phyloP scores from a whole-genome alignment of 2,329 filamentous ascomycete genomes.

The Mollisia scopiformis region DNA sequence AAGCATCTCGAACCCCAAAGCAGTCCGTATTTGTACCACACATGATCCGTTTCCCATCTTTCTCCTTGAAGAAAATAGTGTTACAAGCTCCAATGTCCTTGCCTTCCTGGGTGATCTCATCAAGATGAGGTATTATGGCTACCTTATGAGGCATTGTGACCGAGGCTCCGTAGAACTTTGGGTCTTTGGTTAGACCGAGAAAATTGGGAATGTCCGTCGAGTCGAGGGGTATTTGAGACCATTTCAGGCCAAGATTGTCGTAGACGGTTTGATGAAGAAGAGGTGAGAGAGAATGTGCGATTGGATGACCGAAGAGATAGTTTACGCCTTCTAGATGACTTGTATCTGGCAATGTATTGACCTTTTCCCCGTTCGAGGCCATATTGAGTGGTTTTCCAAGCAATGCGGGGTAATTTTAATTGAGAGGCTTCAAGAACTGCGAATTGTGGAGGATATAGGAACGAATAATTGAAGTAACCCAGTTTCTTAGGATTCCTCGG shows the following conservation, averaged over 20 bases:
- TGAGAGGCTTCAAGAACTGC: background rate
- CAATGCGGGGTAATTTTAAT: background rate
- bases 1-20: constrained; percentile 67
- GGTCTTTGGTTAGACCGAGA: constrained; percentile 54
- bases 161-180: constrained; percentile 68
- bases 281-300: constrained; percentile 56
- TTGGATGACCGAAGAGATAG: constrained; percentile 55
- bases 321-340: constrained; percentile 22
- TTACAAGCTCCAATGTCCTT: constrained; percentile 77
- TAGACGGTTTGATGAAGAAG: constrained; percentile 57
- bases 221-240: constrained; percentile 55
- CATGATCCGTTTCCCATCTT: constrained; percentile 17
- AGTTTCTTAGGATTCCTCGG: no score
- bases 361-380: background rate
- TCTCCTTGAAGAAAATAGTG: constrained; percentile 63
- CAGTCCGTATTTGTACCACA: constrained; percentile 78
- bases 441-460: background rate
- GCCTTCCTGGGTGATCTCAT: constrained; percentile 73
- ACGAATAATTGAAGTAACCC: no score
- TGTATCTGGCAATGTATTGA: constrained; percentile 11
- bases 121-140: constrained; percentile 70
- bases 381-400: background rate
- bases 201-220: constrained; percentile 53
- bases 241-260: constrained; percentile 48
- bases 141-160: constrained; percentile 87